Base-by-base conservation (phyloP, 208 protist genomes). In the Phytomonas francai region DNA sequence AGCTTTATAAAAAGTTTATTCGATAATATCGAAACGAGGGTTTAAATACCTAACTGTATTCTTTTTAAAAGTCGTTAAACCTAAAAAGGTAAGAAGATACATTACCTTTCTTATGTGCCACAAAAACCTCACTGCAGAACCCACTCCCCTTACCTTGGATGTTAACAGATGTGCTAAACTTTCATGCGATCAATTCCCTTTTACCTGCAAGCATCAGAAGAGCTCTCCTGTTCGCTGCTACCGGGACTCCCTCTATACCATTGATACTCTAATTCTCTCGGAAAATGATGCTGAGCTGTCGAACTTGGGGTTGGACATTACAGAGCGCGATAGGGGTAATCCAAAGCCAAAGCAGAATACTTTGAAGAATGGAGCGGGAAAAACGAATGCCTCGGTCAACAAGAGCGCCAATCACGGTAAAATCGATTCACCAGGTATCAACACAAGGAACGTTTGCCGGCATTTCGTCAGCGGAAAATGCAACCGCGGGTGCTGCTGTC, bases 401-500 rank as follows among this genome's bases (percentile, higher is more conserved):
- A 49, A 49, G 7, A 1, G 39, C 39, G 12, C 39, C 39, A 6
- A 19, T 49, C 39, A 12, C 39, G 14, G 39, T 12, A 12, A 12
- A 3, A 3, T 22, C 16, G 12, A 19, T 12, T 12, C 39, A 19
- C 2, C 14, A 3, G 12, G 2, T 19, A 19, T 49, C 7, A 22
- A 49, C 7, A 67, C 65, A 45, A 79, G 70, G 39, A 89, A 86
- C 42, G 64, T 78, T 22, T 89, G 84, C 56, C 72, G 84, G 0
- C 80, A 89, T 64, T 84, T 83, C 60, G 33, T 83, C 3, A 77
- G 80, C 22, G 80, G 84, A 61, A 80, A 67, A 34, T 89, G 80
- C 72, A 89, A 86, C 61, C 81, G 81, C 16, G 84, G 84, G 56
- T 81, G 72, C 65, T 74, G 75, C 8, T 87, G 84, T 61, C 80